Evolutionary conservation across 805 yeast species (phyloP).

Genomic region (Cyberlindnera misumaiensis): DNA sequence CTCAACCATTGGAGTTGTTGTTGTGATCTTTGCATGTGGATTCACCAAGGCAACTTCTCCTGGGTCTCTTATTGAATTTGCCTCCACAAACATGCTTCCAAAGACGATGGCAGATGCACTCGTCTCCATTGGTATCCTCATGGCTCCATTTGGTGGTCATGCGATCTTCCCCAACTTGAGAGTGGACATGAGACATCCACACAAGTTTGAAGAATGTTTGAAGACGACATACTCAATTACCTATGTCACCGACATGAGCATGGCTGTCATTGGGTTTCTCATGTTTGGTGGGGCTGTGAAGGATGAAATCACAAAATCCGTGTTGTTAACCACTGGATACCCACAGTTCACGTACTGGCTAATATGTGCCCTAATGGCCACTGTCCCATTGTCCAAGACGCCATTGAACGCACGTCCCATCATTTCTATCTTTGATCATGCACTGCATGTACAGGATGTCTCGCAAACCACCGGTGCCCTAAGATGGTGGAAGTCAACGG

Average conservation of each 20-base stretch:
- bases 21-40: constrained; percentile 57
- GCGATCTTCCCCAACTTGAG: constrained; percentile 72
- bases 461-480: constrained; percentile 15
- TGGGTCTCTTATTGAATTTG: constrained; percentile 63
- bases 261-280: constrained; percentile 61
- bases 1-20: constrained; percentile 59
- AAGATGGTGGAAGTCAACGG: constrained; percentile 16
- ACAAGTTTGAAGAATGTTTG: constrained; percentile 46
- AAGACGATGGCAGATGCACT: constrained; percentile 41
- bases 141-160: constrained; percentile 85
- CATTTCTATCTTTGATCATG: constrained; percentile 56
- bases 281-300: constrained; percentile 73
- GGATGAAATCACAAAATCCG: constrained; percentile 74
- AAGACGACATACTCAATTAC: constrained; percentile 55
- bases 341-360: constrained; percentile 54
- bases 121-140: constrained; percentile 56
- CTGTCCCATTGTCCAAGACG: constrained; percentile 77
- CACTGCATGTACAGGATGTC: constrained; percentile 29
- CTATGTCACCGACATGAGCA: constrained; percentile 49
- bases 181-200: constrained; percentile 65
- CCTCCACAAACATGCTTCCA: constrained; percentile 68
- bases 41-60: constrained; percentile 53
- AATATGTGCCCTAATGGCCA: constrained; percentile 65
- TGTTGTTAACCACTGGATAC: constrained; percentile 59
- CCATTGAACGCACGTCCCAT: constrained; percentile 83